Evolutionary conservation across 805 yeast species (phyloP), one percentile per base, ranked within the genome.

Genomic region (Danielia oregonensis): DNA sequence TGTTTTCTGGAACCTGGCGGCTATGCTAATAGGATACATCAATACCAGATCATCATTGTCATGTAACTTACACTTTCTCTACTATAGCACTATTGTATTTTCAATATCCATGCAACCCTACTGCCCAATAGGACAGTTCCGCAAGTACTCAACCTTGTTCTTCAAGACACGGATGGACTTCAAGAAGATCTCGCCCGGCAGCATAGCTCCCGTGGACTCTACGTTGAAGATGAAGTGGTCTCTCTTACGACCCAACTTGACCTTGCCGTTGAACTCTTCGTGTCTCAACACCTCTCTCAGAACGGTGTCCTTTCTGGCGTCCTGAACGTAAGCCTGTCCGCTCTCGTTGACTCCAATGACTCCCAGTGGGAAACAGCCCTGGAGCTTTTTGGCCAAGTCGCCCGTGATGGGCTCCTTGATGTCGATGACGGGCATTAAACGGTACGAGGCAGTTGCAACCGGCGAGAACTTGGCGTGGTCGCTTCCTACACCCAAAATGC

Each of bases 391-490:
- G 2, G 97, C 97, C 32, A 76, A 74, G 6, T 72, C 78, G 5
- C 96, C 97, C 1, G 63, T 66, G 39, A 93, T 86, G 30, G 91
- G 86, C 42, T 77, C 66, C 26, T 68, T 57, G 35, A 93, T 87
- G 43, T 83, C 79, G 49, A 89, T 89, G 17, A 78, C 82, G 11
- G 98, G 98, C 68, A 93, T 63, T 54, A 93, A 71, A 63, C 98
- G 76, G 65, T 93, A 93, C 10, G 96, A 86, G 3, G 98, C 97
- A 10, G 98, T 93, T 12, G 95, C 77, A 8, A 93, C 98, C 4
- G 98, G 98, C 6, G 97, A 87, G 59, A 86, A 93, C 63, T 93
- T 93, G 40, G 98, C 97, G 62, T 93, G 98, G 60, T 93, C 98
- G 26, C 87, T 64, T 33, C 97, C 98, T 46, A 86, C 65, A 39